Evolutionary conservation across 1,284 basidiomycete genomes (phyloP).

Genomic region (Pseudozyma pruni): DNA sequence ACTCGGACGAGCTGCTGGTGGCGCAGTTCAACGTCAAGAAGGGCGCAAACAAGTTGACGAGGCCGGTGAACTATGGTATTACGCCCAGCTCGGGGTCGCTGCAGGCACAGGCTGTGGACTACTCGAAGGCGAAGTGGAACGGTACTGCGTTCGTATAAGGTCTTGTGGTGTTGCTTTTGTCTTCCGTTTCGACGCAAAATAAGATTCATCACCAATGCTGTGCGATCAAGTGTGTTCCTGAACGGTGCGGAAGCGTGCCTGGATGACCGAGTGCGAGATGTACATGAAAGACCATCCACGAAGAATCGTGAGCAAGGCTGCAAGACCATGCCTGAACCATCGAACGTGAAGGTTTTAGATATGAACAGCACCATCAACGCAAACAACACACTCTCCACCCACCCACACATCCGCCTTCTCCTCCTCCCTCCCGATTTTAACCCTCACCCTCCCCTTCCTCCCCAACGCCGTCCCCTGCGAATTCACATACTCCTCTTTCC

Average conservation of each 20-base stretch:
- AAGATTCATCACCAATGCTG: too few relatives aligned
- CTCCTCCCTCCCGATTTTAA: constrained; percentile 20
- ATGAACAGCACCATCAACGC: constrained; percentile 40
- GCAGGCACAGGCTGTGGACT: constrained; percentile 46
- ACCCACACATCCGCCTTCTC: constrained; percentile 47
- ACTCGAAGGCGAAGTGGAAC: constrained; percentile 48
- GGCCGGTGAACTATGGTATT: constrained; percentile 72
- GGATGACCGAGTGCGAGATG: too few relatives aligned
- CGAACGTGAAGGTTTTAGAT: constrained; percentile 15
- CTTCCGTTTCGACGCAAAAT: too few relatives aligned
- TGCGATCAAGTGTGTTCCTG: too few relatives aligned
- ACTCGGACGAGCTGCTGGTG: constrained; percentile 70
- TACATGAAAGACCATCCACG: too few relatives aligned
- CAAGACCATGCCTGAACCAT: too few relatives aligned
- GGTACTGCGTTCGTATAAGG: constrained; percentile 46
- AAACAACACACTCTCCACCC: constrained; percentile 47
- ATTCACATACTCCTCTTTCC: constrained; percentile 35
- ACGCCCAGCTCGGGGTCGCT: constrained; percentile 40
- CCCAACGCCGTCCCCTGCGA: constrained; percentile 50
- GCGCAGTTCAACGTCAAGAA: constrained; percentile 67
- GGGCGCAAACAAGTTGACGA: constrained; percentile 72
- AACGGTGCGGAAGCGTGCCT: too few relatives aligned
- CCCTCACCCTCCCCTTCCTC: constrained; percentile 42
- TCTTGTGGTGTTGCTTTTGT: too few relatives aligned
- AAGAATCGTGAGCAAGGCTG: too few relatives aligned